phyloP scores from a whole-genome alignment of 2,329 filamentous ascomycete species.

The Penicillium decumbens region DNA sequence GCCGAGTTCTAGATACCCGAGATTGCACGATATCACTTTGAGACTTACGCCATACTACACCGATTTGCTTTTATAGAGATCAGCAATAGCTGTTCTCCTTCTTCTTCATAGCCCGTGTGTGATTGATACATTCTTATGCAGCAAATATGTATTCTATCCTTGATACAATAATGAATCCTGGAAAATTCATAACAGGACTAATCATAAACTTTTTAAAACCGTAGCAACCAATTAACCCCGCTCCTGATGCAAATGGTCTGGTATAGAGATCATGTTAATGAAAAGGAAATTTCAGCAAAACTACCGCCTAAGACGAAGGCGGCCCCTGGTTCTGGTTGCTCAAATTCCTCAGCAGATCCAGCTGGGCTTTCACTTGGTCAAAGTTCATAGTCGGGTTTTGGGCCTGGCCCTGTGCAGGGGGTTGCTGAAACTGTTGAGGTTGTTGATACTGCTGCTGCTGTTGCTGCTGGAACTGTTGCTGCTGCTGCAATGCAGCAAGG shows the following conservation, averaged over 20 bases:
- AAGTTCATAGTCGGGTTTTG: conserved; percentile 35
- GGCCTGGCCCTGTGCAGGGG: conserved; percentile 22
- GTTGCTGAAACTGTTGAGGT: conserved; percentile 25
- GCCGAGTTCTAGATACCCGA: conserved; percentile 21
- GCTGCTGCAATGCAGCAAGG: conserved; percentile 47
- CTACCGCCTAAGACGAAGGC: conserved; percentile 23
- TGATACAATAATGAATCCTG: conserved; percentile 1
- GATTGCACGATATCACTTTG: not conserved
- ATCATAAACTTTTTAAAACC: conserved; percentile 8
- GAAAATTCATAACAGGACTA: conserved; percentile 3
- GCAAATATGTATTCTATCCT: conserved; percentile 16
- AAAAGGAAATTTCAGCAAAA: conserved; percentile 7
- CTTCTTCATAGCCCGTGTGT: conserved; percentile 3
- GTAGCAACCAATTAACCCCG: conserved; percentile 13
- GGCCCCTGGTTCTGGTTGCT: conserved; percentile 33
- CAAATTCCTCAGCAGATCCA: conserved; percentile 39
- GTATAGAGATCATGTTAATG: conserved; percentile 12
- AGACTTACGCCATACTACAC: not conserved
- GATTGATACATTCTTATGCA: conserved; percentile 3
- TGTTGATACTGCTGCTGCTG: conserved; percentile 34
- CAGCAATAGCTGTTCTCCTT: conserved; percentile 1
- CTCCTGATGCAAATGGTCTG: conserved; percentile 23
- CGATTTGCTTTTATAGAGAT: not conserved
- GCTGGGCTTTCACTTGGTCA: conserved; percentile 40
- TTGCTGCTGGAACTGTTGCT: conserved; percentile 32